These are phyloP conservation scores for Boechera divaricarpa DNA, from an alignment of 345 rosid species.

Conservation along the genomic window DNA sequence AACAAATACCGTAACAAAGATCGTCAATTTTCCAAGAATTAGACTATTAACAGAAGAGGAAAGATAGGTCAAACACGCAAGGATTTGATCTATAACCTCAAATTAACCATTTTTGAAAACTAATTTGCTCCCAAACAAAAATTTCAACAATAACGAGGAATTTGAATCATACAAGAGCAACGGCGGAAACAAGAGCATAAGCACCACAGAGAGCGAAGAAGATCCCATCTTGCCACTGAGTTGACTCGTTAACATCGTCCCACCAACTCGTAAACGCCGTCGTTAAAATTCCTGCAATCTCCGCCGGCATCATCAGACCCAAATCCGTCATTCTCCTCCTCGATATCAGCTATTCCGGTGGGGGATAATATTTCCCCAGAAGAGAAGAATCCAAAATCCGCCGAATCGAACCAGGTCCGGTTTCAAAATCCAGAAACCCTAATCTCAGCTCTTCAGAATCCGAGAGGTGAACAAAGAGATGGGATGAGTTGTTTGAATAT, in stretches of 20 bases:
- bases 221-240: constrained; percentile 92
- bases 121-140: background rate
- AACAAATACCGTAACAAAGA: background rate
- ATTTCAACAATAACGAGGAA: background rate
- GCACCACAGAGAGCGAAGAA: constrained; percentile 87
- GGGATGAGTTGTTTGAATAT: constrained; percentile 36
- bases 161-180: constrained; percentile 63
- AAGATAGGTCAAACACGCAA: constrained; percentile 7
- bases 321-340: constrained; percentile 11
- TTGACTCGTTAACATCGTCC: constrained; percentile 85
- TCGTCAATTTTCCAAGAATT: background rate
- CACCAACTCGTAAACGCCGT: constrained; percentile 64
- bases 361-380: background rate
- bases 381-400: constrained; percentile 27
- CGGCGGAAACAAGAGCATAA: constrained; percentile 84
- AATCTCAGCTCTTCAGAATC: constrained; percentile 3
- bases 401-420: constrained; percentile 11
- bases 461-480: constrained; percentile 16
- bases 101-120: constrained; percentile 5
- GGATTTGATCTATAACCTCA: constrained; percentile 10
- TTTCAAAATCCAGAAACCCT: constrained; percentile 14
- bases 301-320: constrained; percentile 39
- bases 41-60: constrained; percentile 22
- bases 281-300: constrained; percentile 13
- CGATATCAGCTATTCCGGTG: background rate